These are phyloP conservation scores for Pascua sp. DNA, from an alignment of 1,284 basidiomycete genomes.

Conservation along the genomic window DNA sequence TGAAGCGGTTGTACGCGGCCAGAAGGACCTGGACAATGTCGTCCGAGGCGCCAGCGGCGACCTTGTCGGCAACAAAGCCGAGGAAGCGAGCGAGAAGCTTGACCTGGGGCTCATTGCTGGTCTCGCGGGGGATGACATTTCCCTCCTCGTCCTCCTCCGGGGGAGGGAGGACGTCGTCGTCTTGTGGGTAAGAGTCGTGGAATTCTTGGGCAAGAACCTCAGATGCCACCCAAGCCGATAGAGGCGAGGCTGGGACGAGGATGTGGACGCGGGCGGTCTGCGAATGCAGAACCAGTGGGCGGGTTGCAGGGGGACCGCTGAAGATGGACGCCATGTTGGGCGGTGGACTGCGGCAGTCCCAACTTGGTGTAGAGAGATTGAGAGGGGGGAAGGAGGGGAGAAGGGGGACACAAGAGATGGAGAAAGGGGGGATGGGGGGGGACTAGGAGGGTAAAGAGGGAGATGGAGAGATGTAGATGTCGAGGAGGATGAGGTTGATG, in stretches of 20 bases:
- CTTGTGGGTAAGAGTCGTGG: constrained; percentile 54
- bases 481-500: neutral
- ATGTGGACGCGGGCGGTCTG: constrained; percentile 59
- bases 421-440: neutral
- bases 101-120: constrained; percentile 59
- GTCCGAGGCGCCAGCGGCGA: constrained; percentile 56
- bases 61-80: constrained; percentile 63
- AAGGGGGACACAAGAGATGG: constrained; percentile 1
- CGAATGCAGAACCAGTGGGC: constrained; percentile 51
- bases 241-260: constrained; percentile 68
- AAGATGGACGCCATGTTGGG: constrained; percentile 47
- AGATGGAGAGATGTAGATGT: constrained; percentile 1
- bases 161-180: constrained; percentile 28
- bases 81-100: constrained; percentile 78
- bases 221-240: constrained; percentile 78
- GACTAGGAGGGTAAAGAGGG: neutral
- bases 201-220: constrained; percentile 86
- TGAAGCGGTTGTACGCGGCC: constrained; percentile 72
- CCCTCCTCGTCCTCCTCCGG: constrained; percentile 50
- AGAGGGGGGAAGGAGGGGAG: constrained; percentile 2
- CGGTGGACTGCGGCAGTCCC: constrained; percentile 21
- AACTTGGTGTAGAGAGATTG: constrained; percentile 1
- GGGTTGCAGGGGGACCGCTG: constrained; percentile 38
- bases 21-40: constrained; percentile 68
- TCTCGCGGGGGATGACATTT: constrained; percentile 24